Evolutionary conservation across 2,329 filamentous ascomycete genomes (phyloP).

Genomic region (Fonsecaea monophora): DNA sequence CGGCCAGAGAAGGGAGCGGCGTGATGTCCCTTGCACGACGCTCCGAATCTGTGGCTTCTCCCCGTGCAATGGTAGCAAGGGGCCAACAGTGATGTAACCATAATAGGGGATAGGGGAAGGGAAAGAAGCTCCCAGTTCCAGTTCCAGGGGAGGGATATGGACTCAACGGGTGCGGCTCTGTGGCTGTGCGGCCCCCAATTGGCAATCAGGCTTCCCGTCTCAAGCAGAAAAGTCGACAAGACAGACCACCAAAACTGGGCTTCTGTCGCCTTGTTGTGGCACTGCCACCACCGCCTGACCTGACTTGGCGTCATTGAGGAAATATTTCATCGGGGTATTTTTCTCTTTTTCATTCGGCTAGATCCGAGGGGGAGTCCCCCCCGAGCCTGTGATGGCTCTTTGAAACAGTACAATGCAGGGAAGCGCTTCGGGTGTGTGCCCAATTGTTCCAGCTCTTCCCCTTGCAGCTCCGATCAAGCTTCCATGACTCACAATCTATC

Average conservation of each 20-base stretch:
- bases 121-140: constrained; percentile 8
- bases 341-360: not conserved
- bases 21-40: not conserved
- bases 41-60: not conserved
- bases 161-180: not conserved
- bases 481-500: constrained; percentile 1
- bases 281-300: constrained; percentile 7
- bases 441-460: not conserved
- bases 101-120: constrained; percentile 3
- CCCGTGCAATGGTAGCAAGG: not conserved
- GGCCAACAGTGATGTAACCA: not conserved
- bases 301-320: constrained; percentile 4
- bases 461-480: not conserved
- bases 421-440: not conserved
- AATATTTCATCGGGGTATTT: not conserved
- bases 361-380: not conserved
- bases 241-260: not conserved
- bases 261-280: not conserved
- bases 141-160: not conserved
- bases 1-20: not conserved
- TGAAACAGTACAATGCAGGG: not conserved
- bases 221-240: not conserved
- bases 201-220: not conserved
- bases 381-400: not conserved
- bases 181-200: constrained; percentile 24